phyloP scores from a whole-genome alignment of 2,329 filamentous ascomycete genomes.

The Colletotrichum truncatum region DNA sequence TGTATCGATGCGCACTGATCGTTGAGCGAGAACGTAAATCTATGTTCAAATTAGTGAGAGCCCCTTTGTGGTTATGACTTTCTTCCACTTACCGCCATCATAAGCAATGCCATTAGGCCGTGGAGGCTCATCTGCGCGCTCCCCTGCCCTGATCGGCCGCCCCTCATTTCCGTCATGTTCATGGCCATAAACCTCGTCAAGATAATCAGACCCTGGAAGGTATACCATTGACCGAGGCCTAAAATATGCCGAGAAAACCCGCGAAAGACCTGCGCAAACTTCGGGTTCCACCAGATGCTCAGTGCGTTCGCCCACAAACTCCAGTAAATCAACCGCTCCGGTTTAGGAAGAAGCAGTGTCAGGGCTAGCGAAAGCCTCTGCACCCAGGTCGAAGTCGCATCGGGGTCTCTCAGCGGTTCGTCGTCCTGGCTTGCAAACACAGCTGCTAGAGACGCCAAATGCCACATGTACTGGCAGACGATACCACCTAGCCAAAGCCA shows the following conservation, averaged over 20 bases:
- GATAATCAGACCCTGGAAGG: constrained; percentile 69
- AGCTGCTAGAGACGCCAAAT: constrained; percentile 44
- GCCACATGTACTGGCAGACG: constrained; percentile 60
- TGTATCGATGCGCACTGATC: constrained; percentile 64
- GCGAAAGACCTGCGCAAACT: constrained; percentile 66
- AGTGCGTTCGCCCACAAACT: constrained; percentile 58
- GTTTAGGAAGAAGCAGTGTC: constrained; percentile 39
- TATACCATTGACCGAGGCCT: constrained; percentile 73
- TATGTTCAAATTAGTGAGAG: constrained; percentile 38
- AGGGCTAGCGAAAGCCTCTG: constrained; percentile 36
- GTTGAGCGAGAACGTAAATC: constrained; percentile 54
- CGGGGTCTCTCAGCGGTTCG: constrained; percentile 26
- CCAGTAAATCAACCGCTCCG: constrained; percentile 53
- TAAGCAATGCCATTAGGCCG: constrained; percentile 60
- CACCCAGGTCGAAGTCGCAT: constrained; percentile 8
- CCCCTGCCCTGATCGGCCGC: constrained; percentile 45
- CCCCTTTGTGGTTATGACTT: neutral
- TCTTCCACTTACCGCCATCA: constrained; percentile 58
- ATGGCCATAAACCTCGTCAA: constrained; percentile 62
- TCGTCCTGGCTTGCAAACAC: constrained; percentile 20
- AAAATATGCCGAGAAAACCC: constrained; percentile 68
- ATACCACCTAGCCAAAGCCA: constrained; percentile 60
- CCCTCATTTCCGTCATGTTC: constrained; percentile 49
- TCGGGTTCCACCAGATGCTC: constrained; percentile 75
- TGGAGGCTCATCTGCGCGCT: constrained; percentile 63